These are phyloP conservation scores for Globisporangium rhizosaccharum DNA, from an alignment of 352 stramenopile genomes.

Conservation along the genomic window DNA sequence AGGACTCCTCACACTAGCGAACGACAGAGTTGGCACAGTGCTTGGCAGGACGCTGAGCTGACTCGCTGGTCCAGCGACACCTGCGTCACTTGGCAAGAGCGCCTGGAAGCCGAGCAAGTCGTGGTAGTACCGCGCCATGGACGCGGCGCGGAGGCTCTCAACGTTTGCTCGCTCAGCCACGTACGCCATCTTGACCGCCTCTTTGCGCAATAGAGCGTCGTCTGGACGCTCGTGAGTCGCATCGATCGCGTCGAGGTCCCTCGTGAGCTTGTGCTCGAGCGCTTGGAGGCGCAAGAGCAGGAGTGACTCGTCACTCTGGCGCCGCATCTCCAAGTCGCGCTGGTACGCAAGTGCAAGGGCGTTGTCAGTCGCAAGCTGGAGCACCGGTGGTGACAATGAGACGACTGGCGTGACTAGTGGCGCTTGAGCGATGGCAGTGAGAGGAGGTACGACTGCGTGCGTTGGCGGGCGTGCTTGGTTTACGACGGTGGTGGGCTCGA, in stretches of 20 bases:
- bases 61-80: neutral
- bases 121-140: slow-evolving; percentile 57
- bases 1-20: too few species aligned
- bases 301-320: slow-evolving; percentile 44
- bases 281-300: slow-evolving; percentile 38
- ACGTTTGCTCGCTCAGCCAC: slow-evolving; percentile 45
- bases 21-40: too few species aligned
- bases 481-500: too few species aligned
- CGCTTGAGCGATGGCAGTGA: neutral
- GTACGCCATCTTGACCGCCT: slow-evolving; percentile 38
- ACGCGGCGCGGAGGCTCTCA: slow-evolving; percentile 46
- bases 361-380: neutral
- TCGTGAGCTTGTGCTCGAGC: slow-evolving; percentile 29
- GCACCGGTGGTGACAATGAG: too few species aligned
- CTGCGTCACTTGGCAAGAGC: slow-evolving; percentile 10
- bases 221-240: slow-evolving; percentile 2
- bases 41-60: neutral
- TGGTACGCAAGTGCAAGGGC: slow-evolving; percentile 24
- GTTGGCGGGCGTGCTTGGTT: neutral
- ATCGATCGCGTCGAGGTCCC: slow-evolving; percentile 24
- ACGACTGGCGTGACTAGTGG: too few species aligned
- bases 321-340: slow-evolving; percentile 39
- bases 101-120: slow-evolving; percentile 53
- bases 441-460: neutral
- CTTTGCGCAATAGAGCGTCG: slow-evolving; percentile 20